phyloP scores from a whole-genome alignment of 2,329 filamentous ascomycete species.

The Mycocentrospora acerina region DNA sequence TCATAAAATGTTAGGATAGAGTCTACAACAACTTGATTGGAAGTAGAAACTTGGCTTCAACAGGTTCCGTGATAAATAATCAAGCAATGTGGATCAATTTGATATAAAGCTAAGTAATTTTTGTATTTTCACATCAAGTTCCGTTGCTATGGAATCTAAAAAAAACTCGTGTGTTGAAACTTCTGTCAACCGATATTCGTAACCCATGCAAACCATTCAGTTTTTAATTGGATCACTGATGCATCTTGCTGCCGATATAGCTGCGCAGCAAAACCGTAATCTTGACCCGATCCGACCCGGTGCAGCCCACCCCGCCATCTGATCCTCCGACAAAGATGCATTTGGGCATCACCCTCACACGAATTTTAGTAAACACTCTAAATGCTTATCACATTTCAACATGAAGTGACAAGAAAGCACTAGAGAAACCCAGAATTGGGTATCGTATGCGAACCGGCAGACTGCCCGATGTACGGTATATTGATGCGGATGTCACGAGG shows the following conservation, averaged over 20 bases:
- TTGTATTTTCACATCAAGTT: too few species aligned
- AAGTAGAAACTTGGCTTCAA: too few species aligned
- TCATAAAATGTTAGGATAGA: conserved; percentile 12
- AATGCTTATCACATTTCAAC: conserved; percentile 2
- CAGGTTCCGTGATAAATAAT: too few species aligned
- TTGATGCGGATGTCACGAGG: conserved; percentile 25
- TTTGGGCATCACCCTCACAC: conserved; percentile 2
- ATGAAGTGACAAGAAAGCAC: neutral
- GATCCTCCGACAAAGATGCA: conserved; percentile 2
- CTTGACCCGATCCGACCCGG: conserved; percentile 9
- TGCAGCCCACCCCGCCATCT: conserved; percentile 10
- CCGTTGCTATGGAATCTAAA: too few species aligned
- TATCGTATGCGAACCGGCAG: conserved; percentile 19
- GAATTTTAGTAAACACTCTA: neutral
- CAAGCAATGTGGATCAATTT: too few species aligned
- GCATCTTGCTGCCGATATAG: too few species aligned
- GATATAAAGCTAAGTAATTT: too few species aligned
- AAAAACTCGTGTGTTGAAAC: too few species aligned
- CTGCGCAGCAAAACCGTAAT: conserved; percentile 10
- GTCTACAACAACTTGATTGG: too few species aligned
- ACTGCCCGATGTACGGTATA: conserved; percentile 17
- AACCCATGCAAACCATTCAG: too few species aligned
- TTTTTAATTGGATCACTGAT: too few species aligned
- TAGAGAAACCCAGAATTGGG: neutral
- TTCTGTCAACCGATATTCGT: too few species aligned